Evolutionary conservation across 1,284 basidiomycete genomes (phyloP).

Genomic region (Irpex sp.): DNA sequence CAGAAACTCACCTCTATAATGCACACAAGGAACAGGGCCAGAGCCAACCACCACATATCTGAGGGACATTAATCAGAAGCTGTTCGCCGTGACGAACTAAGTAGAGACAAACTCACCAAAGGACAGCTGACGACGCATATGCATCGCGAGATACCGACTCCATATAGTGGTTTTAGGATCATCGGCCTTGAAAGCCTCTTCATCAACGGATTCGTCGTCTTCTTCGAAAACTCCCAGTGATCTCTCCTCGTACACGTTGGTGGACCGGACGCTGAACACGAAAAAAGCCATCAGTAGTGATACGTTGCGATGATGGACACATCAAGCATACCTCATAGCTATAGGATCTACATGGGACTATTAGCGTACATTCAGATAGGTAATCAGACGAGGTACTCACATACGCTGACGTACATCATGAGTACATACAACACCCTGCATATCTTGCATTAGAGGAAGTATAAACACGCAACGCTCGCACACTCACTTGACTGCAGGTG

Average conservation of each 20-base stretch:
- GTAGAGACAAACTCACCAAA: too few species aligned
- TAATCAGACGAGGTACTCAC: slow-evolving; percentile 19
- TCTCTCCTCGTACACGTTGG: slow-evolving; percentile 96
- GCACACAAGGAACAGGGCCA: slow-evolving; percentile 79
- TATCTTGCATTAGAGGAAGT: slow-evolving; percentile 3
- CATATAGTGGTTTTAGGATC: slow-evolving; percentile 60
- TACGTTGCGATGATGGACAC: too few species aligned
- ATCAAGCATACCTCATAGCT: slow-evolving; percentile 26
- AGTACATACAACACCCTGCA: slow-evolving; percentile 53
- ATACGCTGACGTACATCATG: slow-evolving; percentile 50
- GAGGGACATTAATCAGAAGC: too few species aligned
- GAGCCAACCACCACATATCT: slow-evolving; percentile 90
- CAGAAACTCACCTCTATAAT: slow-evolving; percentile 67
- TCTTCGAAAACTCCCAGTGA: slow-evolving; percentile 75
- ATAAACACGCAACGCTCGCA: slow-evolving; percentile 10
- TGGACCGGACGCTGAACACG: slow-evolving; percentile 72
- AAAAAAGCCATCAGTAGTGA: too few species aligned
- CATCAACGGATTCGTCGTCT: slow-evolving; percentile 46
- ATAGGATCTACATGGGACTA: slow-evolving; percentile 27
- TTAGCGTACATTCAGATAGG: not conserved
- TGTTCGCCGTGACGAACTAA: too few species aligned
- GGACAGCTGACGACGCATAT: slow-evolving; percentile 77
- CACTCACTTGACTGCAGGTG: slow-evolving; percentile 65
- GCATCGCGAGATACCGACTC: slow-evolving; percentile 77
- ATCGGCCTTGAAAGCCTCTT: slow-evolving; percentile 40